A percentile compares a stretch with the other conserved stretches of the same genome.
These are phyloP conservation scores for Chytridium lagenaria DNA, from an alignment of 371 early-diverging fungal species.

Conservation along the genomic window DNA sequence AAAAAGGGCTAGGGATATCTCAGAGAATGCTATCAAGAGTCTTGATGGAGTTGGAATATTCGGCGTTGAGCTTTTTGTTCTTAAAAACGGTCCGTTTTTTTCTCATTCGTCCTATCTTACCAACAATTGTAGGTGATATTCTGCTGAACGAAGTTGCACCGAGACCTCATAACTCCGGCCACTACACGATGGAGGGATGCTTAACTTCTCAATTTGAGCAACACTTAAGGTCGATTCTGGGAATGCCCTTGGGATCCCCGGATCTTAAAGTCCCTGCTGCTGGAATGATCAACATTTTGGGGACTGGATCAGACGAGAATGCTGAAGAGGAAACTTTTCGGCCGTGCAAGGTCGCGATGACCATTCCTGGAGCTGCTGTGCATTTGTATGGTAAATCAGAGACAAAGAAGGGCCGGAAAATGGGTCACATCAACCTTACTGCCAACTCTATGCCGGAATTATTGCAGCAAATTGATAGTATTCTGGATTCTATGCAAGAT, in stretches of 20 bases:
- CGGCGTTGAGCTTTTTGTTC: conserved; percentile 96
- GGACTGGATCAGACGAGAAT: conserved; percentile 62
- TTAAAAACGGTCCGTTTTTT: conserved; percentile 68
- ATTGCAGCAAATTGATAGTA: conserved; percentile 44
- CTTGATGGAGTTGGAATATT: conserved; percentile 86
- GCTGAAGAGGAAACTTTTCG: conserved; percentile 62
- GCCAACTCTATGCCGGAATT: conserved; percentile 75
- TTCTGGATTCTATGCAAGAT: conserved; percentile 60
- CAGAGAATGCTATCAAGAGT: conserved; percentile 79
- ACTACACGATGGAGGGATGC: conserved; percentile 97
- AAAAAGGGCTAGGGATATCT: conserved; percentile 74
- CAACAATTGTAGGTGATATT: conserved; percentile 61
- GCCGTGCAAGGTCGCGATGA: conserved; percentile 73
- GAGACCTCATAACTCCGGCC: conserved; percentile 98
- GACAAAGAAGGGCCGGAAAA: conserved; percentile 87
- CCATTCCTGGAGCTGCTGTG: conserved; percentile 83
- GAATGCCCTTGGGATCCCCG: conserved; percentile 90
- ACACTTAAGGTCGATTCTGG: conserved; percentile 92
- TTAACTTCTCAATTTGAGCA: conserved; percentile 96
- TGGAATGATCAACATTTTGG: conserved; percentile 94
- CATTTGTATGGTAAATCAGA: conserved; percentile 94
- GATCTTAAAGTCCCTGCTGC: conserved; percentile 88
- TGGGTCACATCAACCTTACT: conserved; percentile 96
- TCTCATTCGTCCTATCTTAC: background rate
- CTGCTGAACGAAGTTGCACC: conserved; percentile 96